Percentiles rank a stretch among this genome's conserved stretches.
These are phyloP conservation scores for Pachysolen tannophilus DNA, from an alignment of 805 yeast species.

Conservation along the genomic window DNA sequence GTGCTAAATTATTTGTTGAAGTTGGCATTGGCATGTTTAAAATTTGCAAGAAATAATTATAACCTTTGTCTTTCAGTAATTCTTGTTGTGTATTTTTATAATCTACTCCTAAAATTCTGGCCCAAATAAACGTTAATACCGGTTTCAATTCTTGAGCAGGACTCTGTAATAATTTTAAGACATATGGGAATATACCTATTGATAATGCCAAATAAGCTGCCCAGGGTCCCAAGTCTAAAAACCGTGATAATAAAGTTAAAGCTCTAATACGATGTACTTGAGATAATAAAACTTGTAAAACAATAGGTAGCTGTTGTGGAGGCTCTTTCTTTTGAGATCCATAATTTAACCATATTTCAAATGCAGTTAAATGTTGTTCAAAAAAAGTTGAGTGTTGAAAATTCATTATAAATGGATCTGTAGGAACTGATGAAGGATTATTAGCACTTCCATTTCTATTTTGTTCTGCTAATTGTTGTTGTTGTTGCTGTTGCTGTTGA, in stretches of 20 bases:
- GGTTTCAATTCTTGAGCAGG: conserved; percentile 96
- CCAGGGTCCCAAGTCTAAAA: conserved; percentile 94
- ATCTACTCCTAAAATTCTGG: conserved; percentile 94
- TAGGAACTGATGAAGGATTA: background rate
- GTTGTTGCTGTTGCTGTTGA: conserved; percentile 9
- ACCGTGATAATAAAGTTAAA: conserved; percentile 70
- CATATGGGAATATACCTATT: conserved; percentile 94
- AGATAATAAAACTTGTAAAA: conserved; percentile 83
- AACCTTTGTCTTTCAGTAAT: conserved; percentile 84
- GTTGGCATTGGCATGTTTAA: conserved; percentile 37
- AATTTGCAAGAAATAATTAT: conserved; percentile 77
- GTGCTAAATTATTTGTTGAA: conserved; percentile 12
- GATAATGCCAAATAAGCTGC: conserved; percentile 90
- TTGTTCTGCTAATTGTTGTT: conserved; percentile 1
- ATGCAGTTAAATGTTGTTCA: conserved; percentile 93
- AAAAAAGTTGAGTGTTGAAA: conserved; percentile 91
- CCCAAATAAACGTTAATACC: conserved; percentile 93
- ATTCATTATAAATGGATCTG: conserved; percentile 24
- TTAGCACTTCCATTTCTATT: conserved; percentile 3
- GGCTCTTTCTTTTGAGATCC: conserved; percentile 79
- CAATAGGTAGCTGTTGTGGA: conserved; percentile 93
- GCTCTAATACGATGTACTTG: conserved; percentile 94
- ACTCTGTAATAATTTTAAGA: conserved; percentile 78
- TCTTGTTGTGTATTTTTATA: conserved; percentile 86
- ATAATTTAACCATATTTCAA: conserved; percentile 91